Percentiles rank a stretch among this genome's conserved stretches.
Conservation (phyloP, 2,329 filamentous ascomycete genomes). For the Trichoderma simmonsii region DNA sequence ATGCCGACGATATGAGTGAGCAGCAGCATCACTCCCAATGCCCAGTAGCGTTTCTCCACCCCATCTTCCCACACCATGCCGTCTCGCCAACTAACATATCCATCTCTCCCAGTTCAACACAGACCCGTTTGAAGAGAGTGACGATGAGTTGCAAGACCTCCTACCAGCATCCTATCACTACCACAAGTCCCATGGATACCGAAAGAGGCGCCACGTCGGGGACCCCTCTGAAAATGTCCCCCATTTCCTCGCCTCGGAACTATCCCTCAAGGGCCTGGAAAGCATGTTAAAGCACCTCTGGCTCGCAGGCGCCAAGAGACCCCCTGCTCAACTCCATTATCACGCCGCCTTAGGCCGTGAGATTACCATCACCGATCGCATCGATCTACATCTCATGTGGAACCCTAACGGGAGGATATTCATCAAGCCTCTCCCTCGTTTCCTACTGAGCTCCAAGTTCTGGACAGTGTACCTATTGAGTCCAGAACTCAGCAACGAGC, state of each 20-base stretch:
- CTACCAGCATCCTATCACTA: not conserved
- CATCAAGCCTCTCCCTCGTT: not conserved
- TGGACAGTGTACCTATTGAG: not conserved
- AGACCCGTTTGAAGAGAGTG: not conserved
- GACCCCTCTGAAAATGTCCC: not conserved
- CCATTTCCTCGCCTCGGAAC: not conserved
- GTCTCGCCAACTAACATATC: not conserved
- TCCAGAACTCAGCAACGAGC: not conserved
- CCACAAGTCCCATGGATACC: not conserved
- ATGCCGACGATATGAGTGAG: not conserved
- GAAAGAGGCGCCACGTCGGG: not conserved
- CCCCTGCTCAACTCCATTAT: not conserved
- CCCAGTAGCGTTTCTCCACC: not conserved
- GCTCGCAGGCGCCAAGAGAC: constrained; percentile 31
- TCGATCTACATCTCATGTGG: not conserved
- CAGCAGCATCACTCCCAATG: not conserved
- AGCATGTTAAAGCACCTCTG: constrained; percentile 26
- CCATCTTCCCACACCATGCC: not conserved
- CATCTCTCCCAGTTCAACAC: not conserved
- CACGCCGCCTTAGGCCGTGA: not conserved
- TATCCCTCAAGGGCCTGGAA: not conserved
- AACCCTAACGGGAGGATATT: not conserved
- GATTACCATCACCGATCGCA: not conserved
- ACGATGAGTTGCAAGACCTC: not conserved
- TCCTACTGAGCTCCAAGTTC: not conserved